Percentiles rank a stretch among this genome's conserved stretches.
Conservation (phyloP, 1,139 yeast species). For the Hyphopichia pseudoburtonii region DNA sequence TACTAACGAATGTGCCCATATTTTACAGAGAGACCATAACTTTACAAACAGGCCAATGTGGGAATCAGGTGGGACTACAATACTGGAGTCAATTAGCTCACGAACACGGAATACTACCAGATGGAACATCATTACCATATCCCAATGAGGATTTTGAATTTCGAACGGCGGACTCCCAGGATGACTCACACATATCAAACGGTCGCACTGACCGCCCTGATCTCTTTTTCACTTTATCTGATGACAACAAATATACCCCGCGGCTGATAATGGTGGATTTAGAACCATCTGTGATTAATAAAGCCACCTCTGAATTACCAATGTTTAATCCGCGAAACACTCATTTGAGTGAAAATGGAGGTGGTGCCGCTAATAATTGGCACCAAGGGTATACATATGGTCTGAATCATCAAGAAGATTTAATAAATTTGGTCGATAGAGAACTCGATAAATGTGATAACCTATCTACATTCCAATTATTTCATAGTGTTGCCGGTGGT, state of each 20-base stretch:
- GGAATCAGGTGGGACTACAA: slow-evolving; percentile 91
- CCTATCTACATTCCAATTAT: slow-evolving; percentile 82
- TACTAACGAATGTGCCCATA: slow-evolving; percentile 27
- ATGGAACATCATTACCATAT: slow-evolving; percentile 54
- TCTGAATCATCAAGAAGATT: slow-evolving; percentile 61
- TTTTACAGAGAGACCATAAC: slow-evolving; percentile 37
- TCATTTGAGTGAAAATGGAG: slow-evolving; percentile 75
- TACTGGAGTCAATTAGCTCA: slow-evolving; percentile 89
- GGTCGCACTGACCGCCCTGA: slow-evolving; percentile 74
- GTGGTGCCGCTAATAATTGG: slow-evolving; percentile 97
- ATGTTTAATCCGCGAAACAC: slow-evolving; percentile 85
- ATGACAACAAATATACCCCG: slow-evolving; percentile 76
- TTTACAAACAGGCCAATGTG: slow-evolving; percentile 79
- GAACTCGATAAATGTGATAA: slow-evolving; percentile 92
- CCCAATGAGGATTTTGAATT: slow-evolving; percentile 18
- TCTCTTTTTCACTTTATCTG: slow-evolving; percentile 78
- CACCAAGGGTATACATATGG: slow-evolving; percentile 86
- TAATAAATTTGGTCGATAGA: slow-evolving; percentile 81
- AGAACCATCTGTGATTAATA: slow-evolving; percentile 85
- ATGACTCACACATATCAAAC: slow-evolving; percentile 10
- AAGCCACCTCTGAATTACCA: slow-evolving; percentile 56
- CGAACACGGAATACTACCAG: slow-evolving; percentile 82
- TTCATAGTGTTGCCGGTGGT: slow-evolving; percentile 98
- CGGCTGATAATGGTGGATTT: slow-evolving; percentile 81
- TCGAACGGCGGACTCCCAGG: slow-evolving; percentile 4